A percentile compares a stretch with the other conserved stretches of the same genome.
Conservation (phyloP, 2,329 filamentous ascomycete species). For the Trichoderma sp. region DNA sequence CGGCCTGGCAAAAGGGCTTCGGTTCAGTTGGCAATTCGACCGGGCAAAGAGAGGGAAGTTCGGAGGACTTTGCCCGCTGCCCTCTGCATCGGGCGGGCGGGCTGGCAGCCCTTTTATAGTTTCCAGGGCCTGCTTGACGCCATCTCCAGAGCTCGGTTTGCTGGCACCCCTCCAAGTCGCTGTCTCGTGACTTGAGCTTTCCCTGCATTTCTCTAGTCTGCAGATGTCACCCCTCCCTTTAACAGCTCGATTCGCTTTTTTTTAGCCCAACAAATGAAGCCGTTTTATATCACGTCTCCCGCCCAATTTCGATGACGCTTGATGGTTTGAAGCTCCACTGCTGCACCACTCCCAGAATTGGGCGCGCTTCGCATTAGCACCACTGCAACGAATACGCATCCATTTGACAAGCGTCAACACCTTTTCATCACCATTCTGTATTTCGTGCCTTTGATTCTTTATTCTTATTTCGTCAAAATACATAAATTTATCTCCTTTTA, state of each 20-base stretch:
- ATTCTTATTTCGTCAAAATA: not conserved
- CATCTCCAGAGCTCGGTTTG: conserved; percentile 20
- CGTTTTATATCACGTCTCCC: conserved; percentile 2
- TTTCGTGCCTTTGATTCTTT: not conserved
- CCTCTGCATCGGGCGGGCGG: conserved; percentile 4
- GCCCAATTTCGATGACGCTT: conserved; percentile 19
- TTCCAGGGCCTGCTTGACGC: conserved; percentile 24
- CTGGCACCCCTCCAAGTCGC: conserved; percentile 18
- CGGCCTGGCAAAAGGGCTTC: conserved; percentile 24
- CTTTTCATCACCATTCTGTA: not conserved
- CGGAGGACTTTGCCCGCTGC: not conserved
- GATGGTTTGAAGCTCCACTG: conserved; percentile 25
- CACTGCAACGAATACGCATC: not conserved
- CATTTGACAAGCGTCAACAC: not conserved
- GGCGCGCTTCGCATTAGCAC: not conserved
- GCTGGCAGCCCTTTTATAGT: conserved; percentile 29
- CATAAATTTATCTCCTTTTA: conserved; percentile 8
- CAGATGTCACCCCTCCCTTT: conserved; percentile 24
- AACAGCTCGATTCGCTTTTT: not conserved
- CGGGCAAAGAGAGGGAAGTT: conserved; percentile 6
- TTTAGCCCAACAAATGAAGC: conserved; percentile 27
- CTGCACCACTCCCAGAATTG: not conserved
- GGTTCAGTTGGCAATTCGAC: conserved; percentile 23
- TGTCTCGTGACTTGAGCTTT: conserved; percentile 28
- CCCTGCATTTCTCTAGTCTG: conserved; percentile 23